Conservation (phyloP, 2,329 filamentous ascomycete species). For the Sarocladium kiliense region DNA sequence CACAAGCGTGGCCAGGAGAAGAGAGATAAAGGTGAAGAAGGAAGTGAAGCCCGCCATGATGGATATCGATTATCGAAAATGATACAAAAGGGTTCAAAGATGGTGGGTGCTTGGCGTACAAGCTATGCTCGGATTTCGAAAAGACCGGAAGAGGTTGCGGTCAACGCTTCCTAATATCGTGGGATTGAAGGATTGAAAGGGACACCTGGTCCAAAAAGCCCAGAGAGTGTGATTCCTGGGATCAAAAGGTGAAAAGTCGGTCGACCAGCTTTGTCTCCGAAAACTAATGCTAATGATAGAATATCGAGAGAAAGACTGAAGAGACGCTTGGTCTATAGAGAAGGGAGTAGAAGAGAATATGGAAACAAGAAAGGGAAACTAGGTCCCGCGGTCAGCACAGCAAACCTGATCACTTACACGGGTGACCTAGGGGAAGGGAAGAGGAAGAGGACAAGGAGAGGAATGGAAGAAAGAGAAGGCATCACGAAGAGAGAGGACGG, state of each 20-base stretch:
- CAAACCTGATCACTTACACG: constrained; percentile 1
- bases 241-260: neutral
- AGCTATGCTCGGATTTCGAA: constrained; percentile 12
- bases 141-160: constrained; percentile 18
- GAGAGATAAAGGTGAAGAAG: constrained; percentile 19
- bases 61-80: neutral
- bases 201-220: constrained; percentile 8
- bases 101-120: neutral
- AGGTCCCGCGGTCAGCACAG: constrained; percentile 4
- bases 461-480: constrained; percentile 3
- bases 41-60: constrained; percentile 22
- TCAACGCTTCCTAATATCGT: constrained; percentile 9
- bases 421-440: neutral
- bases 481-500: constrained; percentile 4
- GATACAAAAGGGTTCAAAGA: neutral
- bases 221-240: neutral
- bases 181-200: constrained; percentile 1
- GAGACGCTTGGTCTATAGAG: constrained; percentile 4
- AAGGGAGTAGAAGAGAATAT: neutral
- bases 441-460: constrained; percentile 14
- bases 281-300: neutral
- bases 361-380: neutral
- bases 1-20: constrained; percentile 21
- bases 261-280: constrained; percentile 1
- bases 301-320: neutral